Evolutionary conservation across 2,329 filamentous ascomycete genomes (phyloP), one percentile per base, ranked within the genome.

Genomic region (Trichoderma asperellum): DNA sequence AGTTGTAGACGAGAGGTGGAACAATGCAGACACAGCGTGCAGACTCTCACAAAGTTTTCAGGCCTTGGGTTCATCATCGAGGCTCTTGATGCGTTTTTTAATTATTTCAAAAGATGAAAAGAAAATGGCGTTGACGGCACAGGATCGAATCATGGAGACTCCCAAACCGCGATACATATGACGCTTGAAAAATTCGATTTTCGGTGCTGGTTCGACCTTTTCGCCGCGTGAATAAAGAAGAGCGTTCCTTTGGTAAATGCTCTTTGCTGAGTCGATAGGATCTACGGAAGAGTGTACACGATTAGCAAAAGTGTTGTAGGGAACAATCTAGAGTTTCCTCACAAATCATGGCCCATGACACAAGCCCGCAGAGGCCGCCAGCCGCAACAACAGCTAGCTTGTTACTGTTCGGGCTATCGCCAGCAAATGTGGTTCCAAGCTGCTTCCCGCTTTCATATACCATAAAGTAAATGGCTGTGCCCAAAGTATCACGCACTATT

Each of bases 401-500:
- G 75, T 91, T 92, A 60, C 91, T 92, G n/a, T 92, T 89, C 8
- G 90, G 89, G 71, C 86, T 86, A 72, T 91, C 91, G 59, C 91
- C 87, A 53, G 87, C 88, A 72, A 92, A 88, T 18, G 92, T 93
- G 24, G 91, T 92, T 72, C 94, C 86, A 29, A 95, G 81, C 78
- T 96, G 92, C 77, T 96, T 96, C 74, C 89, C 88, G 77, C 91
- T 94, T 80, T 96, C 93, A 78, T 96, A 96, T 35, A 93, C 94
- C 82, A 92, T 92, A 77, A 96, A 96, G 79, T 96, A 96, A 69
- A 95, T 92, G 35, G 89, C 88, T 1, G 93, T 96, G 66, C 93
- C 93, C 70, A 96, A 84, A 0, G 92, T 94, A 79, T 96, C 93
- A 71, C 93, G 88, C 75, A 94, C 92, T 92, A 68, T 6, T 34